Evolutionary conservation across 352 stramenopile genomes (phyloP).

Genomic region (Phytophthora idaei): DNA sequence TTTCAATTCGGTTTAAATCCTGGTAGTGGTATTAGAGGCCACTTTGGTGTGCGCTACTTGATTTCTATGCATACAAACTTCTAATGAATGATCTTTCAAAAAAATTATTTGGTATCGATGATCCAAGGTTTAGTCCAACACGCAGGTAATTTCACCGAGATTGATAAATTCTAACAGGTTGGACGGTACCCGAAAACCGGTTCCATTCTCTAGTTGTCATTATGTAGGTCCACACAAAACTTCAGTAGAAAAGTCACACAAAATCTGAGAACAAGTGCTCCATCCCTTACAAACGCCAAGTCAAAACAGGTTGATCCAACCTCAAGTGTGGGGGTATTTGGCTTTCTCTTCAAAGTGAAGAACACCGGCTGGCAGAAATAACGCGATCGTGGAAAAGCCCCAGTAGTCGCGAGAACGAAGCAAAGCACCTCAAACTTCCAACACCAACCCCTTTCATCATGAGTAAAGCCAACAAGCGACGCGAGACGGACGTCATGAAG

Average conservation of each 20-base stretch:
- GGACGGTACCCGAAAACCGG: too few species aligned
- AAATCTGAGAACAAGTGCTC: conserved; percentile 25
- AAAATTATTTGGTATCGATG: too few species aligned
- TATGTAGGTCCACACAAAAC: conserved; percentile 31
- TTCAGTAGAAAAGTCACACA: conserved; percentile 25
- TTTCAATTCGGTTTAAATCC: too few species aligned
- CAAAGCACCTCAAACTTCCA: not conserved
- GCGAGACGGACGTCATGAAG: conserved; percentile 92
- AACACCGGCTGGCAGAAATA: not conserved
- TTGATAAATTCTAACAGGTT: too few species aligned
- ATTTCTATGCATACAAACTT: too few species aligned
- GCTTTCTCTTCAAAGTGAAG: conserved; percentile 38
- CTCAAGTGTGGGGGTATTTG: conserved; percentile 29
- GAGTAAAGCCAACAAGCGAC: conserved; percentile 81
- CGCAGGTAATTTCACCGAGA: too few species aligned
- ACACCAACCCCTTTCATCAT: conserved; percentile 36
- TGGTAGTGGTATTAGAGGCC: too few species aligned
- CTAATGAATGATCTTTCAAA: too few species aligned
- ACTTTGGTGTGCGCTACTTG: too few species aligned
- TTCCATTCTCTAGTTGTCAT: not conserved
- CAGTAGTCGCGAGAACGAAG: conserved; percentile 23
- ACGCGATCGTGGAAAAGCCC: conserved; percentile 12
- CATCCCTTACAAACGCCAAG: conserved; percentile 39
- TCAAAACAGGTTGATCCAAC: conserved; percentile 29
- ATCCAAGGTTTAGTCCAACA: too few species aligned